Conservation (phyloP, 2,329 filamentous ascomycete genomes). For the Tolypocladium capitatum region DNA sequence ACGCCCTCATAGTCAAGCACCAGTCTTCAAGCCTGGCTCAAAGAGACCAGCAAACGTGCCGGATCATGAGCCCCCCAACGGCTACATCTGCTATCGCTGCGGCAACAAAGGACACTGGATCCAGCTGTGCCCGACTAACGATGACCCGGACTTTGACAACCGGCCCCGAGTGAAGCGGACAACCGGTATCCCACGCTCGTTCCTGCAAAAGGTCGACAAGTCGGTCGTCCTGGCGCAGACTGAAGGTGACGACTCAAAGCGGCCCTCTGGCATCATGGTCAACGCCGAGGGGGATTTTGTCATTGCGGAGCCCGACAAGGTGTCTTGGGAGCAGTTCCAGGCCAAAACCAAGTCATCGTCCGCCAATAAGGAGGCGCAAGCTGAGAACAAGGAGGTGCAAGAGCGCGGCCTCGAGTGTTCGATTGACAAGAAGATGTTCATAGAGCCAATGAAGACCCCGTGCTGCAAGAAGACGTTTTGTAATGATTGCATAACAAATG, state of each 20-base stretch:
- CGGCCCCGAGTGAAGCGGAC: slow-evolving; percentile 89
- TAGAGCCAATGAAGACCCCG: slow-evolving; percentile 97
- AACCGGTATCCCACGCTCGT: slow-evolving; percentile 90
- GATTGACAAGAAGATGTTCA: slow-evolving; percentile 95
- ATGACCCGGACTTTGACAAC: slow-evolving; percentile 91
- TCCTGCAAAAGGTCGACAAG: slow-evolving; percentile 92
- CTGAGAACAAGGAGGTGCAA: slow-evolving; percentile 75
- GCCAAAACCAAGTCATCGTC: slow-evolving; percentile 83
- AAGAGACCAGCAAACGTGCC: slow-evolving; percentile 68
- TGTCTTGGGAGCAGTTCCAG: slow-evolving; percentile 93
- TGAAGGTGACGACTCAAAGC: slow-evolving; percentile 69
- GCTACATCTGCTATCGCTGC: slow-evolving; percentile 94
- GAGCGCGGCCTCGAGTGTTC: slow-evolving; percentile 83
- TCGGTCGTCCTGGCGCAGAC: slow-evolving; percentile 61
- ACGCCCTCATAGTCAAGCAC: slow-evolving; percentile 40
- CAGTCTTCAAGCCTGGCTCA: slow-evolving; percentile 43
- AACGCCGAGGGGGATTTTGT: slow-evolving; percentile 97
- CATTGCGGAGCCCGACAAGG: slow-evolving; percentile 88
- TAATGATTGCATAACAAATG: slow-evolving; percentile 98
- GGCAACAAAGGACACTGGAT: slow-evolving; percentile 99
- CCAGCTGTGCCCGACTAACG: slow-evolving; percentile 94
- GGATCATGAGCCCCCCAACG: slow-evolving; percentile 82
- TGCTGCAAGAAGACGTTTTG: slow-evolving; percentile 98
- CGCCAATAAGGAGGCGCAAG: slow-evolving; percentile 62
- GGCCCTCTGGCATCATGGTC: slow-evolving; percentile 85